phyloP scores from a whole-genome alignment of 257 asterid species.

The Ligustrum vulgare region DNA sequence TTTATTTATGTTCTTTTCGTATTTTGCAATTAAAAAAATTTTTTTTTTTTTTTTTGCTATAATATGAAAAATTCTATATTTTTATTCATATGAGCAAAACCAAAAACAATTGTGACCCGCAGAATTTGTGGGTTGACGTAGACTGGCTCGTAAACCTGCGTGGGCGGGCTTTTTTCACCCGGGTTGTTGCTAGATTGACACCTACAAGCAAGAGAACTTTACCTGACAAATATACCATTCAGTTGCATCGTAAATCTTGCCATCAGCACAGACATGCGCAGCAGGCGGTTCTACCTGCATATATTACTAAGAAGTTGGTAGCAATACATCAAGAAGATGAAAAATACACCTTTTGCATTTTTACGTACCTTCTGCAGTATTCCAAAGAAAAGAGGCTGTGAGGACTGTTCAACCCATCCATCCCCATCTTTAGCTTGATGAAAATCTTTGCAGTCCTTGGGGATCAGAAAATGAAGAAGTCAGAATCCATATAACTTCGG shows the following conservation, averaged over 20 bases:
- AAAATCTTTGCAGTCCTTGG: constrained; percentile 86
- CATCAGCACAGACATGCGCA: constrained; percentile 85
- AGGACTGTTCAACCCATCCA: constrained; percentile 97
- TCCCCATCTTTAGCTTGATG: constrained; percentile 97
- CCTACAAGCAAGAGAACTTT: constrained; percentile 5
- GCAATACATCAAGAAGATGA: constrained; percentile 10
- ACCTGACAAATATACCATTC: constrained; percentile 99
- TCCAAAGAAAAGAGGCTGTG: constrained; percentile 82
- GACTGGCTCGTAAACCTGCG: too few species aligned
- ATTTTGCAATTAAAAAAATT: too few species aligned
- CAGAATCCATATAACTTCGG: constrained; percentile 15
- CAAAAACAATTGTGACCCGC: too few species aligned
- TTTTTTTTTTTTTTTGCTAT: too few species aligned
- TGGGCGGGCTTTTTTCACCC: too few species aligned
- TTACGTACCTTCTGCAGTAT: constrained; percentile 69
- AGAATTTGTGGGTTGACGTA: too few species aligned
- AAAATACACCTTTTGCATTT: background rate
- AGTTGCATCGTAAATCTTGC: constrained; percentile 80
- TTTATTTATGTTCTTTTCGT: too few species aligned
- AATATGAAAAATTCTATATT: too few species aligned
- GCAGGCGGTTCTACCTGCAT: constrained; percentile 75
- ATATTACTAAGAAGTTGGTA: constrained; percentile 18
- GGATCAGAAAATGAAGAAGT: constrained; percentile 23
- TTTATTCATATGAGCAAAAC: too few species aligned
- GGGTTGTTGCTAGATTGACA: too few species aligned